Conservation (phyloP, 2,329 filamentous ascomycete genomes). For the Diaporthe sp. region DNA sequence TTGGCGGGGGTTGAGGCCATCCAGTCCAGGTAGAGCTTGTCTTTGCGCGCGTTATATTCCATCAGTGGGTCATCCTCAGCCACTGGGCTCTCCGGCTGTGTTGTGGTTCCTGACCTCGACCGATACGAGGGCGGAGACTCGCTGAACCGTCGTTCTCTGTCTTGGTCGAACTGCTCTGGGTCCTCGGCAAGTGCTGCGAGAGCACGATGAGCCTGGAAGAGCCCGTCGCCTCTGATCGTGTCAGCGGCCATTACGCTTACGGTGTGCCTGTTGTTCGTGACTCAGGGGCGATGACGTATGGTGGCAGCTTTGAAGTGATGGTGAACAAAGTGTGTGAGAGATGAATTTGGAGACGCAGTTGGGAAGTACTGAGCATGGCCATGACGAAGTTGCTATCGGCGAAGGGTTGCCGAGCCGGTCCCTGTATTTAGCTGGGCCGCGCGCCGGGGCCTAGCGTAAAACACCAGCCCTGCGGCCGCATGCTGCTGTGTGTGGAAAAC, state of each 20-base stretch:
- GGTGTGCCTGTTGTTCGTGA: not conserved
- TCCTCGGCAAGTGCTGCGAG: constrained; percentile 30
- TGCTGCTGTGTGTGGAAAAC: too few relatives aligned
- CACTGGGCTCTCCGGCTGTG: not conserved
- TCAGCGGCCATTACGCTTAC: not conserved
- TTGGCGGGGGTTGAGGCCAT: not conserved
- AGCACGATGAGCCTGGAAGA: constrained; percentile 14
- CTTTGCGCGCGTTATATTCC: not conserved
- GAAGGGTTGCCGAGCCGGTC: not conserved
- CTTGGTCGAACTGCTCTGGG: not conserved
- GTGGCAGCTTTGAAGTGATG: not conserved
- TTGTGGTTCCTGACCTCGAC: not conserved
- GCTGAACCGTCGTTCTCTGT: not conserved
- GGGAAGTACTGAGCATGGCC: not conserved
- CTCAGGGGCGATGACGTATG: not conserved
- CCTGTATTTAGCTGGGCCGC: not conserved
- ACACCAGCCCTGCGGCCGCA: not conserved
- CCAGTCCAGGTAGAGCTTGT: not conserved
- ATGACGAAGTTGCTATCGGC: not conserved
- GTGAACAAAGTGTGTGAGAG: not conserved
- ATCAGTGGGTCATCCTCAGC: rapidly evolving
- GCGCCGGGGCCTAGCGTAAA: not conserved
- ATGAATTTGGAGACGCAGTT: not conserved
- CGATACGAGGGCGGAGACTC: not conserved
- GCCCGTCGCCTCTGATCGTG: not conserved